phyloP scores from a whole-genome alignment of 2,329 filamentous ascomycete genomes.

The Arachnomyces sp. region DNA sequence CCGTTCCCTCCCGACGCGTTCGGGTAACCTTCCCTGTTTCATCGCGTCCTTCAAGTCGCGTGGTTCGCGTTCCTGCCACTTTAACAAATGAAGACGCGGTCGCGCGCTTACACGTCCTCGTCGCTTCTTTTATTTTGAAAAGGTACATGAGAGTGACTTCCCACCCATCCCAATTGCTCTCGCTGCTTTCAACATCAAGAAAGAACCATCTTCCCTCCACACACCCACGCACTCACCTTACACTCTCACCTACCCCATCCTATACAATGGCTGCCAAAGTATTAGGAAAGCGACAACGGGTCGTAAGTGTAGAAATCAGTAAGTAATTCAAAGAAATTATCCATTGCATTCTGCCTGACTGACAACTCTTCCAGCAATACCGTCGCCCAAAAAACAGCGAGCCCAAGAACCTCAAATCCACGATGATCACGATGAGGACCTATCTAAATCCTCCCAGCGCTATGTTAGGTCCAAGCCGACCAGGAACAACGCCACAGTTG shows the following conservation, averaged over 20 bases:
- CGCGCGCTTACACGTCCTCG: conserved; percentile 4
- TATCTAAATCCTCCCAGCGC: conserved; percentile 19
- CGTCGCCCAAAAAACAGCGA: conserved; percentile 40
- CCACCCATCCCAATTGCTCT: conserved; percentile 16
- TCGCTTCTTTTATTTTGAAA: conserved; percentile 3
- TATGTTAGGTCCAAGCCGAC: conserved; percentile 30
- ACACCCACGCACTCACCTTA: conserved; percentile 15
- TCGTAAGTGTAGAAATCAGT: not conserved
- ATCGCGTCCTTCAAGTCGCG: conserved; percentile 3
- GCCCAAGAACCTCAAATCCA: conserved; percentile 36
- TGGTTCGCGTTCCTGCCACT: conserved; percentile 14
- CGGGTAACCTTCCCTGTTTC: conserved; percentile 9
- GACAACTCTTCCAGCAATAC: conserved; percentile 17
- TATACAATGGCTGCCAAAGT: conserved; percentile 33
- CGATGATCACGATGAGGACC: conserved; percentile 22
- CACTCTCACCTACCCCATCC: conserved; percentile 7
- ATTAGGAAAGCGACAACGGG: conserved; percentile 12
- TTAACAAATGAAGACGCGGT: conserved; percentile 14
- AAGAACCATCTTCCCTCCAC: conserved; percentile 9
- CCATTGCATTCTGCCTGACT: conserved; percentile 10
- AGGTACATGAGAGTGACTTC: conserved; percentile 15
- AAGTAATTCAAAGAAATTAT: conserved; percentile 10
- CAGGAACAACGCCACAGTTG: conserved; percentile 11
- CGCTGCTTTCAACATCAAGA: conserved; percentile 17
- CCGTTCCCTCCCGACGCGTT: no score